Percentiles rank a stretch among this genome's conserved stretches.
Evolutionary conservation across 108 stramenopile genomes (phyloP).

Genomic region (Cyclostephanos tholiformis): DNA sequence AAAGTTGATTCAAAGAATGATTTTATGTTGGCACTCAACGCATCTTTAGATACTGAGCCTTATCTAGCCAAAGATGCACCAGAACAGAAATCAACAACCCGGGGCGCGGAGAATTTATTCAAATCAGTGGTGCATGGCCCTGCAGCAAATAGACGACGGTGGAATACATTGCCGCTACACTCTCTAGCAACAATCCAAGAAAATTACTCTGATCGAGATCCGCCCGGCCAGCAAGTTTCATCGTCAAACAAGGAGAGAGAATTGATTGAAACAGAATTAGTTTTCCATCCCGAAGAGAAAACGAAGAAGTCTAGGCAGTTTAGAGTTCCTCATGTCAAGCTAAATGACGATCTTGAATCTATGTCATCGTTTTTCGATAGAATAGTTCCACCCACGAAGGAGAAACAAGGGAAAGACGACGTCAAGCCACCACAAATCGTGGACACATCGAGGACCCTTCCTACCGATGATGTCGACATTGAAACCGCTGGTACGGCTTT

Average conservation of each 20-base stretch:
- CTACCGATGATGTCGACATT: constrained; percentile 73
- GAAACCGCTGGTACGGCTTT: constrained; percentile 78
- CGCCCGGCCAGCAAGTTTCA: background rate
- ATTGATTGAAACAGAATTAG: constrained; percentile 63
- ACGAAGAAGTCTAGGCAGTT: constrained; percentile 62
- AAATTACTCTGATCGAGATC: constrained; percentile 50
- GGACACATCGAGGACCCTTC: constrained; percentile 42
- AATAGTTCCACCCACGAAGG: background rate
- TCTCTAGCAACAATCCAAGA: constrained; percentile 82
- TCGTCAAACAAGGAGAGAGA: constrained; percentile 10
- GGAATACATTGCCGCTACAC: constrained; percentile 71
- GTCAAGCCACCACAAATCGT: background rate
- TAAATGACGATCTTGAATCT: constrained; percentile 20
- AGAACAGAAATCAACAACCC: background rate
- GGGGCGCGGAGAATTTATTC: constrained; percentile 20
- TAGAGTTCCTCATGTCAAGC: constrained; percentile 63
- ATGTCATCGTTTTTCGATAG: constrained; percentile 30
- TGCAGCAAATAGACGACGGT: constrained; percentile 53
- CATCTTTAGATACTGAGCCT: constrained; percentile 50
- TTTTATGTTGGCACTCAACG: constrained; percentile 67
- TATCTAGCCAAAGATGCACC: constrained; percentile 10
- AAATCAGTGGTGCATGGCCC: constrained; percentile 28
- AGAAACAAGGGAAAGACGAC: constrained; percentile 4
- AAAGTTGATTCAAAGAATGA: constrained; percentile 68
- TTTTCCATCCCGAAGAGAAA: constrained; percentile 36